These are phyloP conservation scores for Ramaria rubella DNA, from an alignment of 768 basidiomycete genomes.

Conservation along the genomic window DNA sequence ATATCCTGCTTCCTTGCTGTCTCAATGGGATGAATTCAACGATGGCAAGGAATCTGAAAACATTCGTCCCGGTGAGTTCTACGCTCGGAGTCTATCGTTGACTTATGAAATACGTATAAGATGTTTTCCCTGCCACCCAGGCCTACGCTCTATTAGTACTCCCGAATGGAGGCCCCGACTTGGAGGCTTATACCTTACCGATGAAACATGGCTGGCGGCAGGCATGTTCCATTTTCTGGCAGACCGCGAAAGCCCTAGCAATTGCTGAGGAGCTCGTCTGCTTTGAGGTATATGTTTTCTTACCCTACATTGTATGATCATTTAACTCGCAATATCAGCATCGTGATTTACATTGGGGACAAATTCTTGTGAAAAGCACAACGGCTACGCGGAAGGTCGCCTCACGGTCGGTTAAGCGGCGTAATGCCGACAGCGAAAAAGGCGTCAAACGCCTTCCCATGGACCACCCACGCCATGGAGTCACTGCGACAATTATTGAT, in stretches of 20 bases:
- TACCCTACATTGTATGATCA: not conserved
- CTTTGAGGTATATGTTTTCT: constrained; percentile 67
- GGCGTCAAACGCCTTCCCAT: constrained; percentile 33
- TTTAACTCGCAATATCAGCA: constrained; percentile 49
- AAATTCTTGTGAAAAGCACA: constrained; percentile 67
- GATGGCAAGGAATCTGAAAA: constrained; percentile 72
- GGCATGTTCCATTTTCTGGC: constrained; percentile 87
- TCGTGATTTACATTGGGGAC: constrained; percentile 98
- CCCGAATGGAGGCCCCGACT: constrained; percentile 83
- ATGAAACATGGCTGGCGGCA: constrained; percentile 71
- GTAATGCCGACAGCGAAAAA: not conserved
- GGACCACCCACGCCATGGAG: constrained; percentile 62
- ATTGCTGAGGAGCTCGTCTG: constrained; percentile 72
- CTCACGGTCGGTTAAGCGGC: constrained; percentile 29
- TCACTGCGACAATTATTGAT: constrained; percentile 85
- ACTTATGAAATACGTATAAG: constrained; percentile 32
- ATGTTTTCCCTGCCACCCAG: constrained; percentile 69
- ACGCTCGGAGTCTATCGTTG: constrained; percentile 10
- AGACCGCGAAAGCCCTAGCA: constrained; percentile 70
- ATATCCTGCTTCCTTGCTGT: constrained; percentile 74
- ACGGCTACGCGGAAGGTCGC: constrained; percentile 26
- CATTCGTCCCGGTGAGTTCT: constrained; percentile 66
- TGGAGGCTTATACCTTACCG: constrained; percentile 77
- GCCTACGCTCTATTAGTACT: constrained; percentile 86
- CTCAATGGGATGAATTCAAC: constrained; percentile 84